These are phyloP conservation scores for Xylariales sp. DNA, from an alignment of 2,329 filamentous ascomycete species.

Conservation along the genomic window DNA sequence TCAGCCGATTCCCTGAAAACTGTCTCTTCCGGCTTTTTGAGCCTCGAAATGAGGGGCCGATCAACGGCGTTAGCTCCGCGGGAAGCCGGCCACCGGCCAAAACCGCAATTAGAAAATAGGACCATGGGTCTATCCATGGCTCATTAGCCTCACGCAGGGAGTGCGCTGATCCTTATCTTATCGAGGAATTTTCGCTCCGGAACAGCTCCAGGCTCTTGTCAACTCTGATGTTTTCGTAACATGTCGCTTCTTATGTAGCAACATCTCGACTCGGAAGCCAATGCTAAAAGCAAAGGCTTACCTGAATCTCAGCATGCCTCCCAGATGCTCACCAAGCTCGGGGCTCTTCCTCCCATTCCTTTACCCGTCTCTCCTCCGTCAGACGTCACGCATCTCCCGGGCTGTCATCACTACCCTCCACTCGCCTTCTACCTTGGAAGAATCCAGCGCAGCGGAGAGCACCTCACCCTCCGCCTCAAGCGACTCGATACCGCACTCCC, in stretches of 20 bases:
- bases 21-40: background rate
- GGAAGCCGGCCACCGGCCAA: slow-evolving; percentile 2
- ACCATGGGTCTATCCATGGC: background rate
- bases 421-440: slow-evolving; percentile 15
- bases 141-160: background rate
- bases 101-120: background rate
- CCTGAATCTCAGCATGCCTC: slow-evolving; percentile 41
- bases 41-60: slow-evolving; percentile 4
- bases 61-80: slow-evolving; percentile 1
- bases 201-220: too few species aligned
- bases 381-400: slow-evolving; percentile 20
- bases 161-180: slow-evolving; percentile 6
- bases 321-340: slow-evolving; percentile 33
- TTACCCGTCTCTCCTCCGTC: slow-evolving; percentile 41
- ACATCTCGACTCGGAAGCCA: too few species aligned
- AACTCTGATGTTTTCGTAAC: too few species aligned
- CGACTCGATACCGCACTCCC: slow-evolving; percentile 42
- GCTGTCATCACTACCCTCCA: slow-evolving; percentile 21
- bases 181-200: slow-evolving; percentile 5
- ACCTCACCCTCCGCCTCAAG: slow-evolving; percentile 24
- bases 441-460: slow-evolving; percentile 15
- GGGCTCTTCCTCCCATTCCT: slow-evolving; percentile 43
- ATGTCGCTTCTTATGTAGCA: too few species aligned
- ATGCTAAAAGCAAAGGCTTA: too few species aligned
- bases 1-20: too few species aligned